Conservation (phyloP, 2,329 filamentous ascomycete genomes). For the Calonectria pseudoreteaudii region DNA sequence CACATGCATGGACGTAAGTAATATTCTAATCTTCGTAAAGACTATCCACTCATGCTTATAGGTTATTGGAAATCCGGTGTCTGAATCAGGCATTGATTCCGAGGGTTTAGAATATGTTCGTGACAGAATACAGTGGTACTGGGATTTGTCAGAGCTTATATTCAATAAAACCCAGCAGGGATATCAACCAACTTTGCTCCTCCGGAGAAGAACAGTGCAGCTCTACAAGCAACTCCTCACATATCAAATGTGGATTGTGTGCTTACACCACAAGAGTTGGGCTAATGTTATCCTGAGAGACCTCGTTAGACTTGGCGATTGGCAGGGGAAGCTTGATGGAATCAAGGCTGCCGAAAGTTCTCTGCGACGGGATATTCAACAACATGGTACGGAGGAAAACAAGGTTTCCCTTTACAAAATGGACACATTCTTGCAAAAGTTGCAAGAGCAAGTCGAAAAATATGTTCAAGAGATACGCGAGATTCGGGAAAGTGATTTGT, state of each 20-base stretch:
- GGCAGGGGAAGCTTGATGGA: constrained; percentile 1
- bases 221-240: neutral
- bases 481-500: neutral
- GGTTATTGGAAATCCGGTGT: constrained; percentile 1
- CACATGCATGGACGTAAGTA: constrained; percentile 7
- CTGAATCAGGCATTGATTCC: constrained; percentile 10
- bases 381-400: neutral
- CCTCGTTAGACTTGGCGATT: neutral
- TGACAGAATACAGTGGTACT: constrained; percentile 14
- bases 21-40: neutral
- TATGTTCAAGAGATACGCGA: neutral
- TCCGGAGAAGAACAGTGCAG: neutral
- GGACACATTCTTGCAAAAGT: neutral
- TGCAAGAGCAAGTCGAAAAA: neutral
- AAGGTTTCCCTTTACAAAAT: no score
- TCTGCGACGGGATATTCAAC: neutral
- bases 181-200: accelerated
- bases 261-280: neutral
- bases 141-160: neutral
- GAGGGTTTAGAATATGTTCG: constrained; percentile 15
- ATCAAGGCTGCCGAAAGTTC: constrained; percentile 12
- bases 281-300: neutral
- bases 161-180: neutral
- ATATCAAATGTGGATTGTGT: constrained; percentile 15
- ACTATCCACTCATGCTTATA: neutral